Conservation (phyloP, 2,329 filamentous ascomycete genomes). For the Herpotrichia juniperi region DNA sequence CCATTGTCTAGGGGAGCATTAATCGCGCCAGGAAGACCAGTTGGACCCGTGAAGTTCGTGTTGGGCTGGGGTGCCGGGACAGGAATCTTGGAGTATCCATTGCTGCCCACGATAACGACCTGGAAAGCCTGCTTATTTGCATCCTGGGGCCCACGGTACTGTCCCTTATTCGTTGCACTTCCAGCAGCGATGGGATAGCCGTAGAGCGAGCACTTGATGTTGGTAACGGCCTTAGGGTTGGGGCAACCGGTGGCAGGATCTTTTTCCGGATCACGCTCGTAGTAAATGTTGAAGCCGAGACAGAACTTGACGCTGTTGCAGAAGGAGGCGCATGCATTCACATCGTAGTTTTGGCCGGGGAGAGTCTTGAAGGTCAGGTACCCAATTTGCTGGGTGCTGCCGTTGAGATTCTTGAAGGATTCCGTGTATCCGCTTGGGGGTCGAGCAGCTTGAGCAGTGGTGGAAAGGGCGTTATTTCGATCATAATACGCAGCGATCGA, state of each 20-base stretch:
- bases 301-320: conserved; percentile 32
- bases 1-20: conserved; percentile 25
- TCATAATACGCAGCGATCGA: too few relatives aligned
- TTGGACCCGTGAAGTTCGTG: conserved; percentile 23
- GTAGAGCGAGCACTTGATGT: conserved; percentile 35
- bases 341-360: conserved; percentile 15
- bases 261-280: conserved; percentile 30
- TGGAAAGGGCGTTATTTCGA: conserved; percentile 7
- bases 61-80: neutral
- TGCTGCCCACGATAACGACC: conserved; percentile 32
- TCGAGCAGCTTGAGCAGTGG: conserved; percentile 11
- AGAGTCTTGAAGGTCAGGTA: conserved; percentile 36
- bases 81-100: too few relatives aligned
- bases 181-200: conserved; percentile 26
- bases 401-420: conserved; percentile 22
- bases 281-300: conserved; percentile 36
- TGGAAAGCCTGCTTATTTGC: conserved; percentile 20
- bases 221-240: conserved; percentile 28
- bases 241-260: conserved; percentile 20
- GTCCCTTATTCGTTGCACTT: conserved; percentile 23
- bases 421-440: conserved; percentile 23
- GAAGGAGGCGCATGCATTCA: conserved; percentile 21
- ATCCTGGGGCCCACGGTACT: too few relatives aligned
- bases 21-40: conserved; percentile 28
- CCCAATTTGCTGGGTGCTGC: conserved; percentile 29